These are phyloP conservation scores for Candolleomyces aberdarensis DNA, from an alignment of 768 basidiomycete species.

Conservation along the genomic window DNA sequence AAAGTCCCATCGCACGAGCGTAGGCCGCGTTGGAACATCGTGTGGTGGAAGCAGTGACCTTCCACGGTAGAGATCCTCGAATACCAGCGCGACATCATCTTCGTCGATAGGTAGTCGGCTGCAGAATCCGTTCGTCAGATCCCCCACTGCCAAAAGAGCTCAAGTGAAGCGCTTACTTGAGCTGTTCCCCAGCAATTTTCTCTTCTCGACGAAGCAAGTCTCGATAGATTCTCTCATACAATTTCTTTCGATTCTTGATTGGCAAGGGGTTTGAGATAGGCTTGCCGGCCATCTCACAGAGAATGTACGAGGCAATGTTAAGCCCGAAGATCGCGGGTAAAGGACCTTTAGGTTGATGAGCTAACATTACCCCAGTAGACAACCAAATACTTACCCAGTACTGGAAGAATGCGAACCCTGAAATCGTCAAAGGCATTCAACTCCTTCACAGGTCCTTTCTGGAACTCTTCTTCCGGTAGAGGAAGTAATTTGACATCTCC, in stretches of 20 bases:
- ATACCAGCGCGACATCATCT: slow-evolving; percentile 79
- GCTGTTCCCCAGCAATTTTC: slow-evolving; percentile 54
- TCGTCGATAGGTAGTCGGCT: slow-evolving; percentile 80
- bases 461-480: slow-evolving; percentile 87
- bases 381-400: slow-evolving; percentile 55
- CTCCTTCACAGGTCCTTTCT: slow-evolving; percentile 86
- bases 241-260: slow-evolving; percentile 79
- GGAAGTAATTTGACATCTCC: slow-evolving; percentile 87
- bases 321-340: slow-evolving; percentile 90
- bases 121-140: background rate
- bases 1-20: slow-evolving; percentile 80
- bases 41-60: slow-evolving; percentile 79
- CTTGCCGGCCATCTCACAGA: slow-evolving; percentile 82
- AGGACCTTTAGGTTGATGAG: slow-evolving; percentile 46
- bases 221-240: slow-evolving; percentile 76
- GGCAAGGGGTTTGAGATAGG: slow-evolving; percentile 82
- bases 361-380: background rate
- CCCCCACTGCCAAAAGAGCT: background rate
- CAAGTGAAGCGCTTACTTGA: slow-evolving; percentile 47
- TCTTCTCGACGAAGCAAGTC: slow-evolving; percentile 76
- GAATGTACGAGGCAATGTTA: slow-evolving; percentile 83
- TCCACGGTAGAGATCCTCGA: slow-evolving; percentile 83
- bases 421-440: slow-evolving; percentile 90
- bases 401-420: slow-evolving; percentile 89
- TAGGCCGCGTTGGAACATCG: slow-evolving; percentile 66